Evolutionary conservation across 2,329 filamentous ascomycete genomes (phyloP).

Genomic region (Pleoardoris graminearum): DNA sequence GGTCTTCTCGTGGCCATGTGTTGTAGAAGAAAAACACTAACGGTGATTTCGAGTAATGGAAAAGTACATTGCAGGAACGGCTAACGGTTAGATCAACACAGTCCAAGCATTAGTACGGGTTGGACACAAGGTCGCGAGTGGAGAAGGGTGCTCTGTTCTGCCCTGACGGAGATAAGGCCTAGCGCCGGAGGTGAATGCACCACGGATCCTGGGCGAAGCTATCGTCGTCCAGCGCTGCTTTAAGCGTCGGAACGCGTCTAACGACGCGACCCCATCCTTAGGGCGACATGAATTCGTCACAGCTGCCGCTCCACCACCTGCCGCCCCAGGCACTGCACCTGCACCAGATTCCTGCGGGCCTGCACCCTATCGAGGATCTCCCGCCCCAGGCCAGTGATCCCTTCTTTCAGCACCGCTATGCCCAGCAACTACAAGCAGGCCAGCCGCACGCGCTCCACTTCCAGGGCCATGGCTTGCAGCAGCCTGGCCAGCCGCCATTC

Average conservation of each 20-base stretch:
- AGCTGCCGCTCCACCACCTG: slow-evolving; percentile 16
- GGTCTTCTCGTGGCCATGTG: too few relatives aligned
- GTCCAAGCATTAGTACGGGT: too few relatives aligned
- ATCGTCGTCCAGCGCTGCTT: slow-evolving; percentile 14
- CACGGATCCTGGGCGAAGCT: neutral
- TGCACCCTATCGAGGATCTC: slow-evolving; percentile 48
- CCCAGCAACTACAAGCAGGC: slow-evolving; percentile 8
- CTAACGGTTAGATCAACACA: too few relatives aligned
- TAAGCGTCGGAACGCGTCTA: slow-evolving; percentile 9
- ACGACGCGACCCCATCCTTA: slow-evolving; percentile 6
- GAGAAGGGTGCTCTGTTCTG: too few relatives aligned
- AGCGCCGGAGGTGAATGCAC: neutral
- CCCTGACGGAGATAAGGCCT: too few relatives aligned
- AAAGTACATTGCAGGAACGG: too few relatives aligned
- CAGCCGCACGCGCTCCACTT: slow-evolving; percentile 37
- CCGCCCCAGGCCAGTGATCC: slow-evolving; percentile 31
- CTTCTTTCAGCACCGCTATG: slow-evolving; percentile 29
- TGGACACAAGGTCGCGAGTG: too few relatives aligned
- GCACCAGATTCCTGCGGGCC: slow-evolving; percentile 39
- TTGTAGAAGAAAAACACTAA: too few relatives aligned
- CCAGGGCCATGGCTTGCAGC: slow-evolving; percentile 37
- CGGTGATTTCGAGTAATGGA: too few relatives aligned
- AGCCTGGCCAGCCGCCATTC: slow-evolving; percentile 24
- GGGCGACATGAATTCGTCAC: slow-evolving; percentile 13
- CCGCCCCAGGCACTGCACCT: slow-evolving; percentile 19